Evolutionary conservation across 2,329 filamentous ascomycete genomes (phyloP), one percentile per base, ranked within the genome.

Genomic region (Clonostachys rhizophaga): DNA sequence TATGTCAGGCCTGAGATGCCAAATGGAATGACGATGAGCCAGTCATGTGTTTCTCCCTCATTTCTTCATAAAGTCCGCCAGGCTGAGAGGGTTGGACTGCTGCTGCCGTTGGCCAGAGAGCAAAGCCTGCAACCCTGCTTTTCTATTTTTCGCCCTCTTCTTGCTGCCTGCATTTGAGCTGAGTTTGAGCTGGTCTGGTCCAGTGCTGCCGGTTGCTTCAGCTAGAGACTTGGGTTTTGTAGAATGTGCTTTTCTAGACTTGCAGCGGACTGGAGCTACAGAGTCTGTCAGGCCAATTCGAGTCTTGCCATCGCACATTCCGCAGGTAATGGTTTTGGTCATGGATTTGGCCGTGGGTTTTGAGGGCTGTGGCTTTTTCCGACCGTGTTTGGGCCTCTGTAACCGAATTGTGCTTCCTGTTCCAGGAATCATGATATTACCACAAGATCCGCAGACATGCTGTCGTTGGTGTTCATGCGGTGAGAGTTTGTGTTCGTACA

Each of bases 81-180:
- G 69, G 50, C 74, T 80, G 33, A 83, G 60, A 56, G 68, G 49
- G 39, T 58, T 67, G 12, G 67, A 56, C 55, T 69, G 71, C 45
- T 71, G 70, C 56, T 65, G 67, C 43, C 69, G 70, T 52, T 80
- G 78, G 43, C 74, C 60, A 5, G 66, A 73, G n/a, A 87, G 67
- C 39, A 87, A 61, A 44, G 83, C 81, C 59, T 85, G 79, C n/a
- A 88, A 67, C 2, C 81, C 82, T 34, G 80, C 78, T 62, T 86
- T 87, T 50, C 82, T 72, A 50, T 69, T 78, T 65, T 83, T 86
- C 34, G 83, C 79, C 44, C 82, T 72, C 66, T 84, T 85, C 65
- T 81, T 84, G 66, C 79, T 84, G 64, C 66, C 80, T 8, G 78
- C 74, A 58, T 79, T 83, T 34, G 74, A 66, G 3, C 72, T 69